Evolutionary conservation across 495 filamentous ascomycete genomes (phyloP).

Genomic region (Xanthoparmelia taractica): DNA sequence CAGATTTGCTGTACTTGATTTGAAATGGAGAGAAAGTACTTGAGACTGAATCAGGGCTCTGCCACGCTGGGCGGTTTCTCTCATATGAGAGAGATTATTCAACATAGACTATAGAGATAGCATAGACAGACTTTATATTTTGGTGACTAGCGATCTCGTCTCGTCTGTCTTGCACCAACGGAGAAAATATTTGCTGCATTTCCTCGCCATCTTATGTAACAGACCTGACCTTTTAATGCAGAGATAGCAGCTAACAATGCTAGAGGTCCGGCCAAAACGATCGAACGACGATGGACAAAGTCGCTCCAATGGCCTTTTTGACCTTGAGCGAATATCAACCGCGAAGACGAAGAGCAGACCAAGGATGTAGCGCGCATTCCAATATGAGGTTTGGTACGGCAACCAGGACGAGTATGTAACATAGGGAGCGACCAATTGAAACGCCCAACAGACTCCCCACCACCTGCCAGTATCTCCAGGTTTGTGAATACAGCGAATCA

Average conservation of each 20-base stretch:
- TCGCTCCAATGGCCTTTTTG: neutral
- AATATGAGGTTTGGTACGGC: neutral
- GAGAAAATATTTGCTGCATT: neutral
- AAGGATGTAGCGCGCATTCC: neutral
- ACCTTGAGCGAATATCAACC: neutral
- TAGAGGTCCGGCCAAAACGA: no score
- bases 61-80: neutral
- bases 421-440: slow-evolving; percentile 2
- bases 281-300: neutral
- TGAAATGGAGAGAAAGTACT: neutral
- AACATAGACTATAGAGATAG: neutral
- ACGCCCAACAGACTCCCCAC: slow-evolving; percentile 4
- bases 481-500: slow-evolving; percentile 1
- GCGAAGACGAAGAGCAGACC: neutral
- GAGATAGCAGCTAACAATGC: neutral
- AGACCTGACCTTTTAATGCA: neutral
- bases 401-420: slow-evolving; percentile 6
- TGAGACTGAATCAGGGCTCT: neutral
- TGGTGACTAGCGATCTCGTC: neutral
- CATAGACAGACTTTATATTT: neutral
- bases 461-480: slow-evolving; percentile 5
- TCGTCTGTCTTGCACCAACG: neutral
- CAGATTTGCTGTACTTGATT: slow-evolving; percentile 73
- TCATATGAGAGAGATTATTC: neutral
- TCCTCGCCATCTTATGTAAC: neutral